phyloP scores from a whole-genome alignment of 805 yeast genomes.

The Ogataea nitratoaversa region DNA sequence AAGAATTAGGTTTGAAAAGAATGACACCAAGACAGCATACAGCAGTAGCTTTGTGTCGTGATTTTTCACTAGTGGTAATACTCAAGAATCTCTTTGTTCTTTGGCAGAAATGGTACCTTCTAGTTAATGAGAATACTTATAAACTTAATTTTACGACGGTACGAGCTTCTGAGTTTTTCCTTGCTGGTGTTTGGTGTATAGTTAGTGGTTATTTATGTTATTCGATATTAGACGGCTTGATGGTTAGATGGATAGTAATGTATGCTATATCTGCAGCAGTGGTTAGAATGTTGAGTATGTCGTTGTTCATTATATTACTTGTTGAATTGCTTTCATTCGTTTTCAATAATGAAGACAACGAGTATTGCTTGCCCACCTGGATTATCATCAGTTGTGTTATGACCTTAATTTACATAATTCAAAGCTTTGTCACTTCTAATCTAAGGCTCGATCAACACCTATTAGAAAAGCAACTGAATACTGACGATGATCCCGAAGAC shows the following conservation, averaged over 20 bases:
- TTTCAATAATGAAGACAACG: constrained; percentile 55
- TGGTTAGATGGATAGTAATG: constrained; percentile 91
- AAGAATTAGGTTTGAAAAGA: constrained; percentile 64
- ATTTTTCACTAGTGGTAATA: constrained; percentile 51
- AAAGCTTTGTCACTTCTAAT: constrained; percentile 83
- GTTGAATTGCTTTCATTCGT: constrained; percentile 66
- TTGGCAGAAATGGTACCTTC: constrained; percentile 24
- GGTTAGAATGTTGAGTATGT: constrained; percentile 78
- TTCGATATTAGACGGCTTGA: constrained; percentile 80
- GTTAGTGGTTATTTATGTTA: constrained; percentile 84
- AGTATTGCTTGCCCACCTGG: constrained; percentile 85
- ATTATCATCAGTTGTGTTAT: constrained; percentile 80
- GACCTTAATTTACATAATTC: constrained; percentile 76
- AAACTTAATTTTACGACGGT: constrained; percentile 44
- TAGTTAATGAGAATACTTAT: constrained; percentile 19
- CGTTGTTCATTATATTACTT: constrained; percentile 63
- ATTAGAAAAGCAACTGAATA: constrained; percentile 9
- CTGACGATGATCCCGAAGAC: background rate
- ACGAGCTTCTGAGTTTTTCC: constrained; percentile 69
- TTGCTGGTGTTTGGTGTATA: constrained; percentile 89
- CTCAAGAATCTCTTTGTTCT: constrained; percentile 24
- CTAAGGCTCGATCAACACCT: constrained; percentile 39
- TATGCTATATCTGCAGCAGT: constrained; percentile 88
- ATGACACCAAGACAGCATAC: constrained; percentile 74
- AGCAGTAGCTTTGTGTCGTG: constrained; percentile 72